phyloP scores from a whole-genome alignment of 306 rosid genomes.

The Glycine latifolia region DNA sequence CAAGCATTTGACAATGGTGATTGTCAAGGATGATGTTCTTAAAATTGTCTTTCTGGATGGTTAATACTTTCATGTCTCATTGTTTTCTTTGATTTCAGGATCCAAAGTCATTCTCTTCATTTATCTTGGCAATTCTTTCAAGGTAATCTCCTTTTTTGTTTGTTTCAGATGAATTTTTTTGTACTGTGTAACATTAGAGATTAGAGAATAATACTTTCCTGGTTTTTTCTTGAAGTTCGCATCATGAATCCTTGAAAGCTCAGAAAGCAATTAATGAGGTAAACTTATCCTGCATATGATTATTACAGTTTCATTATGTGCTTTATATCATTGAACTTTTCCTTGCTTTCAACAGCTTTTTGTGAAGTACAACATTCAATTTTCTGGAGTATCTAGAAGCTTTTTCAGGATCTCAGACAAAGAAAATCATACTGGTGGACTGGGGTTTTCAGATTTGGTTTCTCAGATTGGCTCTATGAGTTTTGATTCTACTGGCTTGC shows the following conservation, averaged over 20 bases:
- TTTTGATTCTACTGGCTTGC: constrained; percentile 92
- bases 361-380: constrained; percentile 97
- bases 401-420: constrained; percentile 74
- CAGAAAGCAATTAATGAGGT: constrained; percentile 99
- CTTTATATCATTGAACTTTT: constrained; percentile 44
- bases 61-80: constrained; percentile 41
- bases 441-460: constrained; percentile 76
- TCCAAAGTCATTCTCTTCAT: constrained; percentile 78
- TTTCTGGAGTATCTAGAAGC: constrained; percentile 95
- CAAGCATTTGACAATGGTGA: constrained; percentile 92
- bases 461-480: constrained; percentile 92
- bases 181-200: constrained; percentile 30
- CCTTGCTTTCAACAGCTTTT: constrained; percentile 76
- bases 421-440: constrained; percentile 62
- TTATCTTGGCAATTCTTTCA: constrained; percentile 87
- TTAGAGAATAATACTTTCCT: constrained; percentile 42
- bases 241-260: constrained; percentile 95
- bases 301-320: constrained; percentile 41
- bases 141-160: constrained; percentile 64
- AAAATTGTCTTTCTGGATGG: constrained; percentile 41
- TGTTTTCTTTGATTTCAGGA: constrained; percentile 70
- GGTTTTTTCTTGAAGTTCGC: constrained; percentile 76
- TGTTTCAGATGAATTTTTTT: constrained; percentile 36
- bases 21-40: constrained; percentile 42
- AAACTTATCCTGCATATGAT: constrained; percentile 45